Conservation (phyloP, 2,329 filamentous ascomycete genomes). For the Alternaria conjuncta region DNA sequence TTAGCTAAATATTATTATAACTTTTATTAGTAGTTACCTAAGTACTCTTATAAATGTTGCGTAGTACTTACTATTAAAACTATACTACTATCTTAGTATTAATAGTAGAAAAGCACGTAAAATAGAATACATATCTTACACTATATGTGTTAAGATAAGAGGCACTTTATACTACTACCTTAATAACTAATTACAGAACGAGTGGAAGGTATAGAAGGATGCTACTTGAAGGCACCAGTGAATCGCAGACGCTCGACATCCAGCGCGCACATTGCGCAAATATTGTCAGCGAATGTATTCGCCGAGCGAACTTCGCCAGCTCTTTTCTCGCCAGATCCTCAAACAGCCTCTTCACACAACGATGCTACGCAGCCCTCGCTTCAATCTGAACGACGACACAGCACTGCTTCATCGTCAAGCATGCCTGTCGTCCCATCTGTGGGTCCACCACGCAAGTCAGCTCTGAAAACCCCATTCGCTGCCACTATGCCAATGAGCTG, state of each 20-base stretch:
- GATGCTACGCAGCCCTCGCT: constrained; percentile 9
- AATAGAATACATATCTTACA: too few species aligned
- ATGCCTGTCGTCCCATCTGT: constrained; percentile 40
- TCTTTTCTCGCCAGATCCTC: constrained; percentile 16
- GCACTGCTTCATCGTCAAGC: constrained; percentile 24
- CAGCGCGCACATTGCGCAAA: neutral
- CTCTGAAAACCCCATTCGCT: constrained; percentile 28
- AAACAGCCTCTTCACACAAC: neutral
- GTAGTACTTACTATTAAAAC: too few species aligned
- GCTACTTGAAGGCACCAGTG: neutral
- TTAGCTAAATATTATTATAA: too few species aligned
- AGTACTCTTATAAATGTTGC: too few species aligned
- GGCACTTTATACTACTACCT: too few species aligned
- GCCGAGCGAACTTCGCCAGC: constrained; percentile 3
- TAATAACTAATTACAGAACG: neutral
- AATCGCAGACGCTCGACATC: neutral
- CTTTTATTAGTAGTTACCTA: too few species aligned
- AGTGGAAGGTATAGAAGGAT: neutral
- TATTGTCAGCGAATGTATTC: neutral
- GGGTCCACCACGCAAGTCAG: constrained; percentile 40
- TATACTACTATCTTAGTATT: too few species aligned
- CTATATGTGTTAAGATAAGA: too few species aligned
- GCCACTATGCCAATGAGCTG: constrained; percentile 25
- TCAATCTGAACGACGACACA: constrained; percentile 22
- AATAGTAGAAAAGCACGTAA: too few species aligned